phyloP scores from a whole-genome alignment of 2,329 filamentous ascomycete genomes.

The Pseudogymnoascus sp. region DNA sequence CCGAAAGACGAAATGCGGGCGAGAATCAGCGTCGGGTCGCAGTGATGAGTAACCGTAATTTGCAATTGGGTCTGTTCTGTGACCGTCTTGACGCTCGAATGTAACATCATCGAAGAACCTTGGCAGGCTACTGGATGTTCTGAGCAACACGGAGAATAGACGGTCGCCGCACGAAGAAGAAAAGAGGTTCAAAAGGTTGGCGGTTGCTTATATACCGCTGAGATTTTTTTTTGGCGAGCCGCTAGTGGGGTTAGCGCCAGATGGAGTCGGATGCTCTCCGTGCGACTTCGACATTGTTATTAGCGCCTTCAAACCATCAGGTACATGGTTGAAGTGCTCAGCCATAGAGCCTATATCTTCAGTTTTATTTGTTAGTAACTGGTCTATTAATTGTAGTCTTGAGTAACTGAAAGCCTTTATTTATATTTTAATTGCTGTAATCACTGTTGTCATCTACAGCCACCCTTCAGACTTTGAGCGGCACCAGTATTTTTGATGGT shows the following conservation, averaged over 20 bases:
- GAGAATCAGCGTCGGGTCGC: conserved; percentile 33
- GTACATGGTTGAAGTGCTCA: no score
- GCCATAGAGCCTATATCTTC: no score
- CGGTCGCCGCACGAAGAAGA: conserved; percentile 26
- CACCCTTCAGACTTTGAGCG: no score
- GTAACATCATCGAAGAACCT: conserved; percentile 21
- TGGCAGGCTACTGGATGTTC: conserved; percentile 19
- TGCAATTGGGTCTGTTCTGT: conserved; percentile 62
- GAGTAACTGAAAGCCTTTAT: no score
- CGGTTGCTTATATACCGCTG: neutral
- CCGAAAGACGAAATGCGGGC: conserved; percentile 29
- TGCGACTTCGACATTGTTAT: neutral
- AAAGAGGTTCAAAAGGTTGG: conserved; percentile 12
- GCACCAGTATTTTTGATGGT: no score
- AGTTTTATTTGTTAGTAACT: no score
- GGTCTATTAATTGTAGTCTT: no score
- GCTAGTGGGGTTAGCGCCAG: neutral
- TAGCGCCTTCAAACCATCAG: neutral
- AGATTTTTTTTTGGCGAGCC: conserved; percentile 3
- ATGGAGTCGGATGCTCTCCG: neutral
- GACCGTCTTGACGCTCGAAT: conserved; percentile 27
- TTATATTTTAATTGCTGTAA: no score
- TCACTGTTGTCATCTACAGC: no score
- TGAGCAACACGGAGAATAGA: conserved; percentile 28
- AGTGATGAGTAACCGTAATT: conserved; percentile 46